Base-by-base conservation (phyloP, 345 rosid genomes). In the Zanthoxylum bungeanum region DNA sequence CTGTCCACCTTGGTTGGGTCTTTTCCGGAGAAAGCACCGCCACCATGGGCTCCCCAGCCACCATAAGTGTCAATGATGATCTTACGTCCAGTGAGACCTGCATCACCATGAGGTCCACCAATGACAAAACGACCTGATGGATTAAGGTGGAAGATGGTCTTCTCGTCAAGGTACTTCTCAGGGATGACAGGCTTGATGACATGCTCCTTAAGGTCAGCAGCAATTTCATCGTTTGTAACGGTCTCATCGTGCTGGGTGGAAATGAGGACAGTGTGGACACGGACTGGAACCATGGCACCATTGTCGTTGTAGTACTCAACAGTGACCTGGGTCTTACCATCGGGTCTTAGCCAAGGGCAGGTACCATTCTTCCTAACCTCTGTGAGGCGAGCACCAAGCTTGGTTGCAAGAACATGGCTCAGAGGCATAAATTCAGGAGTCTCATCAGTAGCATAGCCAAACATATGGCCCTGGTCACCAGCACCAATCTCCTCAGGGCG, bases 81-180 rank as follows among this genome's bases (percentile, higher is more conserved):
- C 86, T 88, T 88, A 64, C 93, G 85, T 49, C 93, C 91, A 0
- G 93, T 88, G 2, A 88, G 81, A 77, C 93, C 93, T 0, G 93
- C 93, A 60, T 88, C 93, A 66, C 93, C 93, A 21, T 88, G 93
- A 36, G 93, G 93, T 0, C 93, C 93, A 77, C 93, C 93, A 56
- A 88, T 88, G 72, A 89, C 94, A 34, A 89, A 91, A 22, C 92
- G 87, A 27, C 97, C 92, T 7, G 97, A 89, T 34, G 97, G 92
- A 86, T 91, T 91, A 0, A 89, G 86, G 79, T 91, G 97, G 77
- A 91, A 91, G 82, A 91, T 91, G 74, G 97, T 91, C 77, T 87
- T 91, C 83, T 91, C 97, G 1, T 89, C 92, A 2, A 91, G 91
- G 86, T 86, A 86, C 83, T 86, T 88, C 75, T 85, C 93, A 0